Evolutionary conservation across 257 asterid genomes (phyloP), one percentile per base, ranked within the genome.

Genomic region (Jacaranda copaia): DNA sequence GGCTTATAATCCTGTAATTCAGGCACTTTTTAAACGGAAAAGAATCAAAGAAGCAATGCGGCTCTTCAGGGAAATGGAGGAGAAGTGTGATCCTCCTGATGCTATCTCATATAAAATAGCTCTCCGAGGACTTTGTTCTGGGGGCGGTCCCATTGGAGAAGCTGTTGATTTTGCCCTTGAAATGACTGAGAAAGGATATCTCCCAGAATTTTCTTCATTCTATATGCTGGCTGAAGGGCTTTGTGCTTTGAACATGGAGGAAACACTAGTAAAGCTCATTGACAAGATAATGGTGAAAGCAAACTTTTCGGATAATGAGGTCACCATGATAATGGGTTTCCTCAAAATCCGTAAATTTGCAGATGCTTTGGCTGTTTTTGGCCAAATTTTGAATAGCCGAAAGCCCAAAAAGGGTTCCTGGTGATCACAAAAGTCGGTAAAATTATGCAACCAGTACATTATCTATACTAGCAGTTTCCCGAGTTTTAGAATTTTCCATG

Each of bases 1-100:
- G 12, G 97, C 96, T 12, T 95, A 95, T 79, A 95, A 95, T 77
- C 98, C 99, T 5, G 85, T 95, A 36, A 78, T 95, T 59, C 93
- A 85, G 74, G 89, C 98, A 32, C 94, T 93, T 62, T 89, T 87
- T 53, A 91, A 71, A 67, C 81, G 84, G 88, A 88, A 80, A 72
- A 84, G 93, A 78, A 73, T 78, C 16, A 83, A 76, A 68, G 99
- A 93, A 83, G 98, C 92, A 13, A 67, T 89, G 90, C 81, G 96
- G 67, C 81, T 95, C 18, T 95, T 93, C 36, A 83, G 98, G 81
- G 98, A 95, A 83, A 91, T 95, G 99, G 97, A 91, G 90, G 96
- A 84, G 67, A 93, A 85, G 77, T 79, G 86, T 38, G 87, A 85
- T 53, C 88, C 94, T 77, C 99, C 99, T 4, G 97, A 95, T 86